Conservation (phyloP, 495 filamentous ascomycete genomes). For the Talaromyces liani region DNA sequence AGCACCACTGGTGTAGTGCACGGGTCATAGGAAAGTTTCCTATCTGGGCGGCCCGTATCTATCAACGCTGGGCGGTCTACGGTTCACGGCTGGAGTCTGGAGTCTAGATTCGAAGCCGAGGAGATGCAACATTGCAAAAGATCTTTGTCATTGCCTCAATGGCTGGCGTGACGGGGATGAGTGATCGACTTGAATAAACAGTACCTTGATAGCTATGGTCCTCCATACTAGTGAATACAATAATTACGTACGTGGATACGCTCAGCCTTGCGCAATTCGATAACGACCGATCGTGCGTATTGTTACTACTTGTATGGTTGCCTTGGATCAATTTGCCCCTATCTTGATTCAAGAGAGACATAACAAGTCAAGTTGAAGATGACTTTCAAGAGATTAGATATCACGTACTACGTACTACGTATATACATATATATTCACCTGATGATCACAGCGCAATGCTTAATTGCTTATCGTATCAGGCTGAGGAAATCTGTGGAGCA, state of each 20-base stretch:
- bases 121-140: background rate
- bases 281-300: background rate
- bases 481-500: background rate
- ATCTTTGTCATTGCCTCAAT: background rate
- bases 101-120: background rate
- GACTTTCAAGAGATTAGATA: background rate
- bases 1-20: background rate
- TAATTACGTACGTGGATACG: background rate
- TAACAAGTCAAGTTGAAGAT: background rate
- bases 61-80: background rate
- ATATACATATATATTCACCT: background rate
- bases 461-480: background rate
- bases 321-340: background rate
- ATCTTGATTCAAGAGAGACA: background rate
- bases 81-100: background rate
- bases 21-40: background rate
- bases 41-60: background rate
- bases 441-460: background rate
- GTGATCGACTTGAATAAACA: too few species aligned
- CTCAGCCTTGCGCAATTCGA: conserved; percentile 3
- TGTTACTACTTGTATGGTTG: background rate
- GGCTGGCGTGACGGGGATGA: background rate
- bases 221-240: background rate
- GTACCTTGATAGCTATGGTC: background rate
- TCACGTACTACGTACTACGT: background rate